Base-by-base conservation (phyloP, 208 protist species). In the Trypanosoma lewisi region DNA sequence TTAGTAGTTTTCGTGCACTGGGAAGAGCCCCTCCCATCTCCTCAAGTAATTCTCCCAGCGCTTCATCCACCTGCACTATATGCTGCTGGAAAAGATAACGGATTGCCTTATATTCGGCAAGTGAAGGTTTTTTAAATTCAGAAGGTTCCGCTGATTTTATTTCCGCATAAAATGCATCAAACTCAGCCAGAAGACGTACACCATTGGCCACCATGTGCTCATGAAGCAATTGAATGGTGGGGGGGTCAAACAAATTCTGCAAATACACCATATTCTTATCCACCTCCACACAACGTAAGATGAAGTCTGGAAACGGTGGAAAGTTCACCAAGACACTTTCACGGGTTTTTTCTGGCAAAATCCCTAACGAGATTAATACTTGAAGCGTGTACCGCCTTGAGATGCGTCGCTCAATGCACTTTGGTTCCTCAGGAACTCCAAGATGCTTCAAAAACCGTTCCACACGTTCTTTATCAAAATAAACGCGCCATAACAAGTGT, bases 81-180 rank as follows among this genome's bases (percentile, higher is more conserved):
- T 95, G 89, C 69, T 89, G 86, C 67, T 63, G 73, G 61, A 93
- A 93, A 36, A 95, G 77, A 65, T 90, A 95, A 51, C 82, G 78
- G 11, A 86, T 91, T 12, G 84, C 86, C 33, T 71, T 69, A 57
- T 89, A 93, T 19, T 83, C 83, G 5, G 84, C 79, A 23, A 63
- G 61, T 39, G 72, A 60, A 44, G 89, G 59, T 31, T 87, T 64
- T 21, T 82, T 54, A 8, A 70, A 58, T 36, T 59, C 52, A 0
- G 48, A 30, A 21, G 47, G 25, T 1, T 82, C 78, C 25, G 60
- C 57, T 27, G 27, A 34, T n/a, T 47, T 44, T 34, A 53, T 36
- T 23, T 62, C 51, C 7, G 50, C 50, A 52, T 79, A 74, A 1
- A 70, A 60, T 3, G 73, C 77, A 48, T 83, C 75, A 70, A 80